Evolutionary conservation across 2,329 filamentous ascomycete species (phyloP).

Genomic region (Geosmithia morbida): DNA sequence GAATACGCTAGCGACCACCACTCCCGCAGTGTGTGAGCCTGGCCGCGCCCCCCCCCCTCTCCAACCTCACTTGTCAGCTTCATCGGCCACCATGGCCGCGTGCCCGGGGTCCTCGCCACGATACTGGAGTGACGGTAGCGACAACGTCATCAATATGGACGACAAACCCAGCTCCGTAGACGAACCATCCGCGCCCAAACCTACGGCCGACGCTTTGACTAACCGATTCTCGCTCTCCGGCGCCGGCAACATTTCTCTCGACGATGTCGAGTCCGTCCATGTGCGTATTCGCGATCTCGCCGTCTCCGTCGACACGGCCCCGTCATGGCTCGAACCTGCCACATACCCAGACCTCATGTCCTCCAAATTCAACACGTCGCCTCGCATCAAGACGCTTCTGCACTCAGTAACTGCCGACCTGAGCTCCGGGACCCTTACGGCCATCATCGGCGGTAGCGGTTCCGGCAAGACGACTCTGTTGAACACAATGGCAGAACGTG

Average conservation of each 20-base stretch:
- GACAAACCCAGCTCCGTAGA: slow-evolving; percentile 10
- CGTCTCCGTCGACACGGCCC: slow-evolving; percentile 43
- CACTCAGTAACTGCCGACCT: slow-evolving; percentile 50
- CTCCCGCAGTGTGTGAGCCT: background rate
- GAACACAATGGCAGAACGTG: slow-evolving; percentile 56
- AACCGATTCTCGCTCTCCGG: slow-evolving; percentile 9
- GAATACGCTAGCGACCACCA: background rate
- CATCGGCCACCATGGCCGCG: background rate
- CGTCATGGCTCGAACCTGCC: slow-evolving; percentile 32
- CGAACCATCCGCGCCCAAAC: slow-evolving; percentile 7
- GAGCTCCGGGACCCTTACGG: slow-evolving; percentile 51
- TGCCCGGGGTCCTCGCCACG: background rate
- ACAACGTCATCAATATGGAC: slow-evolving; percentile 8
- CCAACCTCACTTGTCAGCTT: background rate
- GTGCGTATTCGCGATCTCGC: slow-evolving; percentile 38
- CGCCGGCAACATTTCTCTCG: slow-evolving; percentile 24
- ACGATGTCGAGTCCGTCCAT: slow-evolving; percentile 40
- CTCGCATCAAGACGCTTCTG: slow-evolving; percentile 38
- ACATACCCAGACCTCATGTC: slow-evolving; percentile 28
- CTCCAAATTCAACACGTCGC: slow-evolving; percentile 18
- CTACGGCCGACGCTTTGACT: slow-evolving; percentile 2
- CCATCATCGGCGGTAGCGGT: slow-evolving; percentile 62
- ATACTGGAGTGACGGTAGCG: background rate
- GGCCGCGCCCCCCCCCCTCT: no score
- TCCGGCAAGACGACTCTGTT: slow-evolving; percentile 60